Evolutionary conservation across 83 land plant species (phyloP), one percentile per base, ranked within the genome.

Genomic region (Picea abies): DNA sequence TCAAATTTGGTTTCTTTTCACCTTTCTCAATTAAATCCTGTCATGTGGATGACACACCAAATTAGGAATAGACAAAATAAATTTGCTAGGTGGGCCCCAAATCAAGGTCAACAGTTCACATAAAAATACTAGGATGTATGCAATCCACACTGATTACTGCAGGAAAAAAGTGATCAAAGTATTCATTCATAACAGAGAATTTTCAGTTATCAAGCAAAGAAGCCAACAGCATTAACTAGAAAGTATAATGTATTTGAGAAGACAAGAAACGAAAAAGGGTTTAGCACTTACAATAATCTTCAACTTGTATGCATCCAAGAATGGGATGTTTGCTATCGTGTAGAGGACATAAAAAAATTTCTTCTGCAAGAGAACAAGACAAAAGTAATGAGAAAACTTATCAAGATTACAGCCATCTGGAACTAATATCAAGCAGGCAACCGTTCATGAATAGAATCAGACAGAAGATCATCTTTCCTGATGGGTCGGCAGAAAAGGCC

Each of bases 21-120:
- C 84, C 96, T 83, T 88, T 86, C 81, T 87, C 96, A 86, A 94
- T 85, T 19, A 92, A 47, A 79, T 94, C 96, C 94, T 92, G 88
- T 78, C 58, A 22, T 9, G 47, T 52, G 79, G 19, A 35, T 37
- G 22, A 35, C 62, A 52, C 15, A 19, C 79, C 62, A 26, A 12
- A n/a, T 49, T 15, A 20, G 3, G 3, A 23, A 22, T 70, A 5
- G 49, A 37, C 4, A 52, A 52, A 52, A 11, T 2, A 12, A 52
- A 52, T 52, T 52, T 52, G 12, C 56, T 52, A 52, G 56, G 52
- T 49, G 11, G 56, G 14, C 56, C 14, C 12, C 56, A 52, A 52
- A 11, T 10, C 14, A 8, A 47, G 9, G 52, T 47, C 52, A 47
- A 47, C 52, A 8, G 52, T 9, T 47, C 1, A n/a, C 20, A 66